Percentiles rank a stretch among this genome's conserved stretches.
phyloP scores from a whole-genome alignment of 1,139 yeast genomes.

The Taphrina deformans region DNA sequence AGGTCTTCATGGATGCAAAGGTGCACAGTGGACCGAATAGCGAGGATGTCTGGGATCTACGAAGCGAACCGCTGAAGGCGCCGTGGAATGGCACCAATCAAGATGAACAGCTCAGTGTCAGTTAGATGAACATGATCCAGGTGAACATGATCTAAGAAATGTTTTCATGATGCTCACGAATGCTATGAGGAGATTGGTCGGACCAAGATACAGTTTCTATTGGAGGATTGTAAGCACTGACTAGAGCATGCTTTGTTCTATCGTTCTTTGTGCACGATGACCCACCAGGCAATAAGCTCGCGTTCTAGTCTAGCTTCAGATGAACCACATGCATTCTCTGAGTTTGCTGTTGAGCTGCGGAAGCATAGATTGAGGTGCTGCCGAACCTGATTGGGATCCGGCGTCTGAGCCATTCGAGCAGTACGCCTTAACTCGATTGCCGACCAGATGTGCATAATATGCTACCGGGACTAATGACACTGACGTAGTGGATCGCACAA shows the following conservation, averaged over 20 bases:
- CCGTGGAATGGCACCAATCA: neutral
- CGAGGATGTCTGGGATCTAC: slow-evolving; percentile 36
- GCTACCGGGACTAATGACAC: slow-evolving; percentile 45
- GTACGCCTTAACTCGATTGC: slow-evolving; percentile 44
- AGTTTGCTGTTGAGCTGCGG: slow-evolving; percentile 13
- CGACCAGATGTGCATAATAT: slow-evolving; percentile 43
- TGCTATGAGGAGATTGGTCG: no score
- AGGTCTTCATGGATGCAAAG: slow-evolving; percentile 2
- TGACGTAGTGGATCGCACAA: slow-evolving; percentile 44
- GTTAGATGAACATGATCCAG: no score
- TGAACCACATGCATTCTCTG: slow-evolving; percentile 32
- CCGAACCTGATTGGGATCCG: neutral
- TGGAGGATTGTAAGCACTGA: no score
- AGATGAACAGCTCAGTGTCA: neutral
- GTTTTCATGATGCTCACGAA: no score
- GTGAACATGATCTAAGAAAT: no score
- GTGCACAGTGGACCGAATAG: slow-evolving; percentile 36
- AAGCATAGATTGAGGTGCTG: neutral
- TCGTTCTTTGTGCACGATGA: neutral
- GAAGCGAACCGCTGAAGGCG: slow-evolving; percentile 1
- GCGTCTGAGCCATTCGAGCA: slow-evolving; percentile 18
- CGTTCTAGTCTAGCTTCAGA: neutral
- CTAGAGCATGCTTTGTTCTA: neutral
- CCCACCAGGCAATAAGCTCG: no score
- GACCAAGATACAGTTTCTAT: no score